These are phyloP conservation scores for Bruguiera hainesii DNA, from an alignment of 441 rosid genomes.

Conservation along the genomic window DNA sequence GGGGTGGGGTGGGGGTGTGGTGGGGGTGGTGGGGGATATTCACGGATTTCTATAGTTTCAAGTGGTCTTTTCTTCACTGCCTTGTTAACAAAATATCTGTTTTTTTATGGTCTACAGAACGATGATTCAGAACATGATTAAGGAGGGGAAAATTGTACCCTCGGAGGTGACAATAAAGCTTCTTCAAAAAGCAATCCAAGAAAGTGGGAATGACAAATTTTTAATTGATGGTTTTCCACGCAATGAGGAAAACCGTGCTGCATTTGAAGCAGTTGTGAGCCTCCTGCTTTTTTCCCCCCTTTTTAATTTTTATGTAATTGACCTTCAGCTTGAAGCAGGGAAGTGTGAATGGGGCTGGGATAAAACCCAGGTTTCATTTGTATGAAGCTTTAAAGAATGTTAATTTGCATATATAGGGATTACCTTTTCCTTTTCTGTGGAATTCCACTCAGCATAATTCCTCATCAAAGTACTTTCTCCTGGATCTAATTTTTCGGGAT, in stretches of 20 bases:
- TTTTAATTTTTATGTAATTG: not conserved
- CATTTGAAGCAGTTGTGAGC: slow-evolving; percentile 65
- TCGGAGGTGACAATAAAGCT: slow-evolving; percentile 89
- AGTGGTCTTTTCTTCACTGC: slow-evolving; percentile 1
- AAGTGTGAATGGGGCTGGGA: not conserved
- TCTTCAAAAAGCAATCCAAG: slow-evolving; percentile 74
- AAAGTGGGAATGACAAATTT: slow-evolving; percentile 62
- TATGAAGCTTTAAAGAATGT: no score
- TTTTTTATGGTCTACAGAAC: slow-evolving; percentile 42
- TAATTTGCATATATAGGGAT: not conserved
- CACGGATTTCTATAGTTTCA: no score
- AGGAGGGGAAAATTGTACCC: slow-evolving; percentile 88
- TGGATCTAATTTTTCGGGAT: not conserved
- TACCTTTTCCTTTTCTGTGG: not conserved
- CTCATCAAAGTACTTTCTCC: not conserved
- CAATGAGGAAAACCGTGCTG: slow-evolving; percentile 69
- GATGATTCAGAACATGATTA: slow-evolving; percentile 80
- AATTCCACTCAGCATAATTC: not conserved
- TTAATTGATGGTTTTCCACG: slow-evolving; percentile 83
- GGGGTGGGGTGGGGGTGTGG: slow-evolving; percentile 27
- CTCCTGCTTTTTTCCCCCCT: not conserved
- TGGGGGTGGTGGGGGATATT: no score
- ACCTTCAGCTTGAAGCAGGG: not conserved
- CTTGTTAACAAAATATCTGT: slow-evolving; percentile 48
- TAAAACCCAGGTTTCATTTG: not conserved